Evolutionary conservation across 139 green algal genomes (phyloP).

Genomic region (Chlorella ohadii): DNA sequence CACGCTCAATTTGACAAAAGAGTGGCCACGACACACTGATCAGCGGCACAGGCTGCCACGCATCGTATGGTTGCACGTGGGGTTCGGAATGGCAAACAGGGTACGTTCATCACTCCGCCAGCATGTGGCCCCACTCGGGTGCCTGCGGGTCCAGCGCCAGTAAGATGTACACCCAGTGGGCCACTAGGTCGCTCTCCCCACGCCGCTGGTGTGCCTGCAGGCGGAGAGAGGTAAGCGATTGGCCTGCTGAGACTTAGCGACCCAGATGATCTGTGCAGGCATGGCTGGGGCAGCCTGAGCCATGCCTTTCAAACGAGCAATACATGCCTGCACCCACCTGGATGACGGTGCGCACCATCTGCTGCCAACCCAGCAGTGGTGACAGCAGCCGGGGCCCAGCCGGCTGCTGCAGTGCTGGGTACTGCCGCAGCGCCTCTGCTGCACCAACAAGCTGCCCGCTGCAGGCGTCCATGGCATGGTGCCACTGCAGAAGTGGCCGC

Average conservation of each 20-base stretch:
- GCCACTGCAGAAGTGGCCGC: not conserved
- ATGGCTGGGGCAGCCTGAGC: too few species aligned
- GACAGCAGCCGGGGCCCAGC: not conserved
- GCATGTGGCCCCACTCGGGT: constrained; percentile 61
- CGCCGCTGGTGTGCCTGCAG: constrained; percentile 69
- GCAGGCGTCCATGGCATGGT: constrained; percentile 29
- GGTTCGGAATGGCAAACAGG: too few species aligned
- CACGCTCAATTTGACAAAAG: too few species aligned
- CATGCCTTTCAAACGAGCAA: too few species aligned
- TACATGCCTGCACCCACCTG: constrained; percentile 17
- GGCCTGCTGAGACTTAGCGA: too few species aligned
- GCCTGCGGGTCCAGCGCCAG: constrained; percentile 70
- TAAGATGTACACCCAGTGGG: constrained; percentile 74
- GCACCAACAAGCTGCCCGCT: constrained; percentile 37
- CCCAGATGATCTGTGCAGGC: not conserved
- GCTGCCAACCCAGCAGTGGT: constrained; percentile 24
- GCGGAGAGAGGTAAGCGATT: not conserved
- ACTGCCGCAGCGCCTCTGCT: constrained; percentile 14
- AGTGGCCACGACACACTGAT: too few species aligned
- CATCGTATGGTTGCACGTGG: too few species aligned
- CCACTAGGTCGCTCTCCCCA: constrained; percentile 79
- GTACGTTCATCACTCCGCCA: too few species aligned
- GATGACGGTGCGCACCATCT: constrained; percentile 54
- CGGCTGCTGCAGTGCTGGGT: constrained; percentile 9
- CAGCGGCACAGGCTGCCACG: too few species aligned